A percentile compares a stretch with the other conserved stretches of the same genome.
Evolutionary conservation across 2,329 filamentous ascomycete species (phyloP).

Genomic region (Cercospora sp.): DNA sequence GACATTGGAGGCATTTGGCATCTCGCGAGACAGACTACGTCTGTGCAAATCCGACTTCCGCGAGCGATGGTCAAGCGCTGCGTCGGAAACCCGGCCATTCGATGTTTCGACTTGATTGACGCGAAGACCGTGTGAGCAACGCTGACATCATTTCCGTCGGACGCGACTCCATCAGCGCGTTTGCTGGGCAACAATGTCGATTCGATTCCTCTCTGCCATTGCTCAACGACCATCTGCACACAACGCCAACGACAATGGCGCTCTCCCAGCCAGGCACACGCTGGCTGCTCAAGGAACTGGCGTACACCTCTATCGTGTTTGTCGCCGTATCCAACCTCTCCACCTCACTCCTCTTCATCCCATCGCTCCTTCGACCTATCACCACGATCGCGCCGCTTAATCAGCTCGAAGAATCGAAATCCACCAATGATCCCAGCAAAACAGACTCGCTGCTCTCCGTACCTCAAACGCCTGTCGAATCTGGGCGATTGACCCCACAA

Average conservation of each 20-base stretch:
- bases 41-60: background rate
- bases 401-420: background rate
- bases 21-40: background rate
- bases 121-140: background rate
- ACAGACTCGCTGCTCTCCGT: conserved; percentile 19
- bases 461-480: conserved; percentile 20
- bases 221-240: background rate
- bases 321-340: conserved; percentile 6
- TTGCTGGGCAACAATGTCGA: background rate
- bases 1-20: background rate
- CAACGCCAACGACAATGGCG: background rate
- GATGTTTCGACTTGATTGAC: background rate
- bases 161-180: background rate
- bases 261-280: background rate
- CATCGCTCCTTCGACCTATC: conserved; percentile 27
- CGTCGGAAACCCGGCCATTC: background rate
- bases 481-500: conserved; percentile 25
- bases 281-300: background rate
- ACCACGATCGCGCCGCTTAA: background rate
- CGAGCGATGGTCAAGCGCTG: background rate
- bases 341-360: conserved; percentile 25
- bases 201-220: background rate
- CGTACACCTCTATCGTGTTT: conserved; percentile 6
- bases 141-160: background rate
- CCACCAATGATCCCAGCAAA: conserved; percentile 1